These are phyloP conservation scores for Tolypocladium pustulatum DNA, from an alignment of 2,329 filamentous ascomycete genomes.

Conservation along the genomic window DNA sequence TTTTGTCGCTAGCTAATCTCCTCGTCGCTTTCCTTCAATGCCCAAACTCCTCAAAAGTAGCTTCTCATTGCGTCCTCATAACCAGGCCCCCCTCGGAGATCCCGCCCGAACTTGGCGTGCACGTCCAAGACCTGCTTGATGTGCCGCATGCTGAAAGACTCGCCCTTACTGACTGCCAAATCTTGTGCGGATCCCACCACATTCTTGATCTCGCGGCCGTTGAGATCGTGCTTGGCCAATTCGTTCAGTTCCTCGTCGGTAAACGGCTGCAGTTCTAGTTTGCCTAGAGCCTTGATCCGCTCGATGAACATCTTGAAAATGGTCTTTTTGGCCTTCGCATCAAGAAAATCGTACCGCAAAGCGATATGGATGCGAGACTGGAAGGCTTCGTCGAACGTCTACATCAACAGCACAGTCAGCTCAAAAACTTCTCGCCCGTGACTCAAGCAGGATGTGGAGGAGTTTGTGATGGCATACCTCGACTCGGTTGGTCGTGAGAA, in stretches of 20 bases:
- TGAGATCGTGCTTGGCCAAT: slow-evolving; percentile 55
- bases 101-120: slow-evolving; percentile 70
- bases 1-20: not conserved
- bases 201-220: slow-evolving; percentile 72
- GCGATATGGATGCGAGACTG: slow-evolving; percentile 81
- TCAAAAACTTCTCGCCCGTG: not conserved
- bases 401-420: not conserved
- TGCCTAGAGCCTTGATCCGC: slow-evolving; percentile 56
- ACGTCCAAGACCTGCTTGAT: slow-evolving; percentile 78
- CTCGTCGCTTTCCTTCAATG: not conserved
- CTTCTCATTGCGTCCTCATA: slow-evolving; percentile 78
- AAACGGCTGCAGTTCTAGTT: slow-evolving; percentile 49
- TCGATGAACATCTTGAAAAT: slow-evolving; percentile 82
- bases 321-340: slow-evolving; percentile 58
- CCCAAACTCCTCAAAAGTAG: slow-evolving; percentile 43
- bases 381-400: slow-evolving; percentile 85
- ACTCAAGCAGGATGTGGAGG: not conserved
- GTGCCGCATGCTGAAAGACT: slow-evolving; percentile 65
- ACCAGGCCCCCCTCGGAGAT: slow-evolving; percentile 70
- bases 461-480: slow-evolving; percentile 30
- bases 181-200: slow-evolving; percentile 74
- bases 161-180: slow-evolving; percentile 64
- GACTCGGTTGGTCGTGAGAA: slow-evolving; percentile 82
- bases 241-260: slow-evolving; percentile 55
- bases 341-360: slow-evolving; percentile 67